phyloP scores from a whole-genome alignment of 139 green algal species.

The Haematococcus lacustris region DNA sequence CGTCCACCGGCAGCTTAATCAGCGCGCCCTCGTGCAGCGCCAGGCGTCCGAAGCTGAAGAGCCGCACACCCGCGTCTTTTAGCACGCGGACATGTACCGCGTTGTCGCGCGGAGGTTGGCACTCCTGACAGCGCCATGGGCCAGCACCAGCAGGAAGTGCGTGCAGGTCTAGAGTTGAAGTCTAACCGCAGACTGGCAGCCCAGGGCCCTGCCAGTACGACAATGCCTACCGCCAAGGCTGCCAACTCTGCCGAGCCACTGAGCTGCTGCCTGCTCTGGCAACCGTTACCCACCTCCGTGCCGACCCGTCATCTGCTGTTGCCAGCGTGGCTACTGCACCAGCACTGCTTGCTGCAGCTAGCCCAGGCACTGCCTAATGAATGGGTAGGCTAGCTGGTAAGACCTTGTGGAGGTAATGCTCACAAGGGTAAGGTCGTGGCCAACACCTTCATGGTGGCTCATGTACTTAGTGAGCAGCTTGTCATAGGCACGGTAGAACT shows the following conservation, averaged over 20 bases:
- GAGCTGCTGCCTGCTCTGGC: no score
- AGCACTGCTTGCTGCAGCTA: not conserved
- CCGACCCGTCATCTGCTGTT: not conserved
- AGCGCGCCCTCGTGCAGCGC: constrained; percentile 4
- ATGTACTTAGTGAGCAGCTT: constrained; percentile 21
- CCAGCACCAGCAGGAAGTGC: not conserved
- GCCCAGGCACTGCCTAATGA: not conserved
- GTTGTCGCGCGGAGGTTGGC: constrained; percentile 20
- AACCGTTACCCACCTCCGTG: not conserved
- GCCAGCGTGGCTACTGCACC: not conserved
- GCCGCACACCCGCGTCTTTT: constrained; percentile 18
- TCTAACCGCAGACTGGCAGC: not conserved
- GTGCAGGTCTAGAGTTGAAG: not conserved
- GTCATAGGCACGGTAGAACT: constrained; percentile 27
- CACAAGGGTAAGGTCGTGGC: constrained; percentile 29
- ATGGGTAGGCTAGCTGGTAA: no score
- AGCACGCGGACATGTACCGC: constrained; percentile 20
- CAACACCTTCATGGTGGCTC: constrained; percentile 15
- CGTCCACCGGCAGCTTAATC: constrained; percentile 15
- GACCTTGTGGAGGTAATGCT: no score
- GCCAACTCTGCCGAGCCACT: no score
- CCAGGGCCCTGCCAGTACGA: not conserved
- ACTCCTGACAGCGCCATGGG: constrained; percentile 5
- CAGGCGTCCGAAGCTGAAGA: constrained; percentile 23
- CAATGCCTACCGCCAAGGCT: no score